phyloP scores from a whole-genome alignment of 768 basidiomycete species.

The Trametes cingulata region DNA sequence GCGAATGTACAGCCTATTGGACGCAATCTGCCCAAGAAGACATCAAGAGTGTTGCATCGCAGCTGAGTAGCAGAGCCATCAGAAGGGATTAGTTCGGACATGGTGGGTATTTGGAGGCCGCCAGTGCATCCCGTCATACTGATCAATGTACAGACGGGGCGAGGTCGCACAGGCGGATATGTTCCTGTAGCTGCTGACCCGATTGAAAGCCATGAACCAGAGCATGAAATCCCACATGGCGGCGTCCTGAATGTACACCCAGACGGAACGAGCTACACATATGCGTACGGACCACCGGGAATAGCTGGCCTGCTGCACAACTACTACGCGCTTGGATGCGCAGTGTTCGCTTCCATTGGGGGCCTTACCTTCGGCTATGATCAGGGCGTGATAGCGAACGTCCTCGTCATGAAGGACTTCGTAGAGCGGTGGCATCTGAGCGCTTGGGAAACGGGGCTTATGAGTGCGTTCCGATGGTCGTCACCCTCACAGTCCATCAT shows the following conservation, averaged over 20 bases:
- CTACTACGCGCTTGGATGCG: constrained; percentile 64
- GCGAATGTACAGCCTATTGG: too few species aligned
- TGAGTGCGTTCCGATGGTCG: constrained; percentile 54
- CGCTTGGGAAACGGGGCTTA: constrained; percentile 70
- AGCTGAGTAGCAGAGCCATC: too few species aligned
- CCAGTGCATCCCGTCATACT: neutral
- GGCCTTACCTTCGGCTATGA: constrained; percentile 83
- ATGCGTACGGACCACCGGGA: constrained; percentile 74
- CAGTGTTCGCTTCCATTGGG: constrained; percentile 74
- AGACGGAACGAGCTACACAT: constrained; percentile 47
- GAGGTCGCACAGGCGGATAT: constrained; percentile 8
- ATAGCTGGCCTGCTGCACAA: constrained; percentile 64
- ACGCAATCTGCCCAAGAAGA: too few species aligned
- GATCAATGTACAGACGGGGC: neutral
- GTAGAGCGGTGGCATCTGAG: constrained; percentile 65
- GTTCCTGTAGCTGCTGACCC: constrained; percentile 1
- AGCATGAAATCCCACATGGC: constrained; percentile 9
- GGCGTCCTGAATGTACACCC: constrained; percentile 24
- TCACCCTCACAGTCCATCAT: neutral
- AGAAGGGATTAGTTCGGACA: neutral
- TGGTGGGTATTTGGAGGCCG: neutral
- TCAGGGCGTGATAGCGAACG: constrained; percentile 85
- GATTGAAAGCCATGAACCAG: neutral
- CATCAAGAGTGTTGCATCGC: too few species aligned
- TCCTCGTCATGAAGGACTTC: constrained; percentile 82